Evolutionary conservation across 108 stramenopile genomes (phyloP), one percentile per base, ranked within the genome.

Genomic region (Craspedostauros australis): DNA sequence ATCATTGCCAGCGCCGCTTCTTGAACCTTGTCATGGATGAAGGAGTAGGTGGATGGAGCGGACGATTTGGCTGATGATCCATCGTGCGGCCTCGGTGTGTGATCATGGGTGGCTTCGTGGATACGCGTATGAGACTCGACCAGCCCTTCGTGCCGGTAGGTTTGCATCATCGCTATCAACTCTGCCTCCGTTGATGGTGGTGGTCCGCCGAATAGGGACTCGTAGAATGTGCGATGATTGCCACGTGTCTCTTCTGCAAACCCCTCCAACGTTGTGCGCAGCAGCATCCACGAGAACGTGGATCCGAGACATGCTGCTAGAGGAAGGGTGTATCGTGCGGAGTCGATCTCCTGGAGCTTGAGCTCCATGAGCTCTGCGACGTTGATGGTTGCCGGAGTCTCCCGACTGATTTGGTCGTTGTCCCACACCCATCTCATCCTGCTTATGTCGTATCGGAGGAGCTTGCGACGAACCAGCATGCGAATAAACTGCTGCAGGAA

Each of bases 281-380:
- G 6, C 19, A n/a, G 16, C 6, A 20, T 4, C 39, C 22, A 4
- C 4, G 3, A 4, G 28, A 54, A 54, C 7, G 54, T 21, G 8
- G 54, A 40, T 14, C 54, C 54, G 18, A 54, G 38, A 26, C 54
- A 54, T 22, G 39, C 39, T 16, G 54, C 54, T 11, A 23, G 20
- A 41, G 23, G 39, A 5, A 41, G 23, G 16, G 42, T 11, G 20
- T 19, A 4, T 4, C 14, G 22, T 4, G 42, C 38, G 20, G 39
- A 11, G 16, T 12, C 8, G 0, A 76, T 43, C 14, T 29, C 15
- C 7, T 24, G 40, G 66, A 76, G 57, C 27, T 67, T 76, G 15
- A 50, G 18, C 5, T 54, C 16, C 3, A 76, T 38, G 1, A 76
- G 66, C 16, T 76, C 32, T 25, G 58, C 51, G 0, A 72, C 71